Evolutionary conservation across 148 eudicot species (phyloP).

Genomic region (Amaranthus hypochondriacus): DNA sequence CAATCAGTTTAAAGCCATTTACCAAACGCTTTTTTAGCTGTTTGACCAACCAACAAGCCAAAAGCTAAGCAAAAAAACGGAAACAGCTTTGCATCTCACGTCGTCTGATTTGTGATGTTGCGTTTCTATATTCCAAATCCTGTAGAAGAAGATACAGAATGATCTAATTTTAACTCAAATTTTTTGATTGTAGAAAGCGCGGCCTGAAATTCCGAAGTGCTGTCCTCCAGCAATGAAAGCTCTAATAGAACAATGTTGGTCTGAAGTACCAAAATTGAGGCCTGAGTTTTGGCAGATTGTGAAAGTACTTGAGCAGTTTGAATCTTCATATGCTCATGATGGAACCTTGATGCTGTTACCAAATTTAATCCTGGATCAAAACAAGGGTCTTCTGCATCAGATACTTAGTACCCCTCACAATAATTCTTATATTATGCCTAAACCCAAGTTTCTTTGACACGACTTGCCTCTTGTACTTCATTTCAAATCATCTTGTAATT

Average conservation of each 20-base stretch:
- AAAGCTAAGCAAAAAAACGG: not conserved
- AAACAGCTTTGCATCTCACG: no score
- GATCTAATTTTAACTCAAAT: conserved; percentile 15
- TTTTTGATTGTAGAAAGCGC: conserved; percentile 52
- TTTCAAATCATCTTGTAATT: conserved; percentile 21
- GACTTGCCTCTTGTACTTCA: conserved; percentile 24
- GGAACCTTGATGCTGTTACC: conserved; percentile 57
- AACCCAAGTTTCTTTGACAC: conserved; percentile 47
- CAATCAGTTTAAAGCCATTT: no score
- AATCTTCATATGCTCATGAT: conserved; percentile 47
- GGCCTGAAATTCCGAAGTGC: conserved; percentile 60
- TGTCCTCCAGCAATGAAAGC: conserved; percentile 74
- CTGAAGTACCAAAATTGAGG: conserved; percentile 64
- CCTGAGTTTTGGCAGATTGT: conserved; percentile 92
- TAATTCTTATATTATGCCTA: conserved; percentile 32
- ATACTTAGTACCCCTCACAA: conserved; percentile 48
- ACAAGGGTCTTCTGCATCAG: conserved; percentile 67
- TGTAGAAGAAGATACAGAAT: not conserved
- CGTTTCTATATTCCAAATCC: not conserved
- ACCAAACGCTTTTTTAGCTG: not conserved
- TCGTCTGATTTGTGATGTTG: not conserved
- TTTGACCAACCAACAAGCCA: not conserved
- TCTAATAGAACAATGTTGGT: conserved; percentile 87
- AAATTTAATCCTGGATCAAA: conserved; percentile 49
- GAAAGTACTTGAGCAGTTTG: conserved; percentile 71